Base-by-base conservation (phyloP, 1,284 basidiomycete genomes). In the Nidula niveotomentosa region DNA sequence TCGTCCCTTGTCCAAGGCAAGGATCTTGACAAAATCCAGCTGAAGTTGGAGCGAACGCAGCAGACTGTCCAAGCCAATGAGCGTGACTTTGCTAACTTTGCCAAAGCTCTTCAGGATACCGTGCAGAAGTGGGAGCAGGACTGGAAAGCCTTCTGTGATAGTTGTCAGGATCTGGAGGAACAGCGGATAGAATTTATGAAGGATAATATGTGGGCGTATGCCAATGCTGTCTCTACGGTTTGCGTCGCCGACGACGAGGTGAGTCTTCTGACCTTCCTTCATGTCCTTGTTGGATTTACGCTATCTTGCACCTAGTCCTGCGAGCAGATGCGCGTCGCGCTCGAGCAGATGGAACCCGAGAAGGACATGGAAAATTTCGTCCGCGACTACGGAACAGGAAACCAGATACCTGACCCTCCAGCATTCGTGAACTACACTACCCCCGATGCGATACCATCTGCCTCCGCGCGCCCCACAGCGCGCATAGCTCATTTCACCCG, bases 161-260 rank as follows among this genome's bases (percentile, higher is more conserved):
- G 85, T 54, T 95, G 92, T 61, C 97, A 99, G 74, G 96, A 99
- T 73, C 71, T 97, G 48, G 96, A 99, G 69, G 96, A 98, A 65
- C 91, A 96, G 58, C 83, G 97, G 12, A 76, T 97, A 67, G 93
- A 95, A 59, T 93, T 97, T 66, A 88, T 92, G 75, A 98, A 97
- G 75, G 92, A 96, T 69, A 93, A 94, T 62, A 81, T 97, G 69
- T 99, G 96, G 96, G 86, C 88, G 35, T 98, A 94, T 69, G 95
- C 96, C 1, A 99, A 99, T 70, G 89, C 91, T 1, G 89, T 98
- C 17, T 97, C 95, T 4, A 93, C 93, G 6, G 92, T 98, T 30
- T 99, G 97, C 66, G 96, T 99, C 10, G 81, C 88, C 17, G 96
- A 99, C 67, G 97, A 99, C 68, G 94, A 97, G 81, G 94, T 94